These are phyloP conservation scores for Mangifera indica DNA, from an alignment of 345 rosid species.

Conservation along the genomic window DNA sequence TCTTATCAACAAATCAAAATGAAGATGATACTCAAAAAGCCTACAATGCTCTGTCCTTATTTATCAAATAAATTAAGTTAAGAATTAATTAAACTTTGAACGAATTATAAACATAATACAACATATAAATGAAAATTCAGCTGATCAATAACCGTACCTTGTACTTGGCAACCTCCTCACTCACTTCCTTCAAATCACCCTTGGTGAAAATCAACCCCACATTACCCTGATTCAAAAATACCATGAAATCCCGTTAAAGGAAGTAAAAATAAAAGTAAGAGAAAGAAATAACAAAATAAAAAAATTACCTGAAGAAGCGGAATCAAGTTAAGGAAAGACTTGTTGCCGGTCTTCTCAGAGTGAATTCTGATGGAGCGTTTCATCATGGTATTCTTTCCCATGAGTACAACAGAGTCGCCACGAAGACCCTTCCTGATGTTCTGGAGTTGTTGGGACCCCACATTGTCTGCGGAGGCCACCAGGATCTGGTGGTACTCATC, in stretches of 20 bases:
- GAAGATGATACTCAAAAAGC: too few species aligned
- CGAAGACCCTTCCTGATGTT: slow-evolving; percentile 77
- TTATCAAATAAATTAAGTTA: too few species aligned
- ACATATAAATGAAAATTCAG: background rate
- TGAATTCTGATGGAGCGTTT: slow-evolving; percentile 79
- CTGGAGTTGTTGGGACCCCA: slow-evolving; percentile 92
- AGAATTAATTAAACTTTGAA: too few species aligned
- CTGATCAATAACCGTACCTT: slow-evolving; percentile 45
- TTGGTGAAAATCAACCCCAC: slow-evolving; percentile 94
- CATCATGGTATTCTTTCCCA: slow-evolving; percentile 99
- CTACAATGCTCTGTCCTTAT: too few species aligned
- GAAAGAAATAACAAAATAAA: background rate
- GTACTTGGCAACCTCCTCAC: slow-evolving; percentile 91
- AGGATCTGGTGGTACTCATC: slow-evolving; percentile 82
- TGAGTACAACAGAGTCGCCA: slow-evolving; percentile 79
- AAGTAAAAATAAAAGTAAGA: background rate
- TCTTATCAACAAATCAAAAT: too few species aligned
- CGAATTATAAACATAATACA: too few species aligned
- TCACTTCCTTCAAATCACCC: slow-evolving; percentile 96
- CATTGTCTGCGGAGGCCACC: slow-evolving; percentile 79
- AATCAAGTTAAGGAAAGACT: slow-evolving; percentile 51
- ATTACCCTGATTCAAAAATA: slow-evolving; percentile 54
- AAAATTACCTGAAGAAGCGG: slow-evolving; percentile 78
- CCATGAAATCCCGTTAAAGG: background rate
- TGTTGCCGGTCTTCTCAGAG: slow-evolving; percentile 70